Evolutionary conservation across 2,329 filamentous ascomycete genomes (phyloP).

Genomic region (Bimuria novae-zelandiae): DNA sequence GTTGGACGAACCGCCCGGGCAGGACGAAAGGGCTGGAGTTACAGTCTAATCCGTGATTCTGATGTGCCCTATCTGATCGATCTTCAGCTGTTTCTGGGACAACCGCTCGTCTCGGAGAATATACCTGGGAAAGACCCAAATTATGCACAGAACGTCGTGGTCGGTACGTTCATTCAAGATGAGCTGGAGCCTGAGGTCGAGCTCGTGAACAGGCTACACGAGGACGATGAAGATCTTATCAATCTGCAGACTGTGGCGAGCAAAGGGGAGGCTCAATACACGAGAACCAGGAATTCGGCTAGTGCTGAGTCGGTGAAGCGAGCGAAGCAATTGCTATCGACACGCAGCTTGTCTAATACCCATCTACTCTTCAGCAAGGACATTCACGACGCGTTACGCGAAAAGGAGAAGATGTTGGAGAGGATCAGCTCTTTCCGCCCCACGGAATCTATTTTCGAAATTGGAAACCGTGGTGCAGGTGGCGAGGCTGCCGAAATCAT

Average conservation of each 20-base stretch:
- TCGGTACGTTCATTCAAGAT: constrained; percentile 76
- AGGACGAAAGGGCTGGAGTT: constrained; percentile 90
- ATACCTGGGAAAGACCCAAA: constrained; percentile 64
- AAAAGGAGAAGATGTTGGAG: constrained; percentile 84
- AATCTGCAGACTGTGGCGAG: constrained; percentile 72
- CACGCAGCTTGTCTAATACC: constrained; percentile 72
- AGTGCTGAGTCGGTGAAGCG: constrained; percentile 89
- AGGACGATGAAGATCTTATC: constrained; percentile 74
- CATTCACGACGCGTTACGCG: constrained; percentile 65
- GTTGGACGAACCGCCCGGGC: constrained; percentile 96
- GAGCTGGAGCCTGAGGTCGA: constrained; percentile 77
- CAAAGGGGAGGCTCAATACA: constrained; percentile 92
- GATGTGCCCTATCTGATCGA: constrained; percentile 93
- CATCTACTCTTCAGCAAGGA: constrained; percentile 74
- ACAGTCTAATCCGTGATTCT: constrained; percentile 83
- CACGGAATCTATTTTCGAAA: constrained; percentile 94
- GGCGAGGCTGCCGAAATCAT: constrained; percentile 74
- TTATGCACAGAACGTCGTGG: constrained; percentile 81
- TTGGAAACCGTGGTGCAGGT: constrained; percentile 70
- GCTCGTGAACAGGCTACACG: constrained; percentile 78
- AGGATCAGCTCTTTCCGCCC: constrained; percentile 88
- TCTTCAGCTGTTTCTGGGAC: constrained; percentile 91
- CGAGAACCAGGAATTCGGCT: constrained; percentile 86
- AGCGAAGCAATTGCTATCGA: constrained; percentile 74
- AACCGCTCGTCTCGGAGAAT: constrained; percentile 76